phyloP scores from a whole-genome alignment of 2,329 filamentous ascomycete genomes.

The Apiospora marii region DNA sequence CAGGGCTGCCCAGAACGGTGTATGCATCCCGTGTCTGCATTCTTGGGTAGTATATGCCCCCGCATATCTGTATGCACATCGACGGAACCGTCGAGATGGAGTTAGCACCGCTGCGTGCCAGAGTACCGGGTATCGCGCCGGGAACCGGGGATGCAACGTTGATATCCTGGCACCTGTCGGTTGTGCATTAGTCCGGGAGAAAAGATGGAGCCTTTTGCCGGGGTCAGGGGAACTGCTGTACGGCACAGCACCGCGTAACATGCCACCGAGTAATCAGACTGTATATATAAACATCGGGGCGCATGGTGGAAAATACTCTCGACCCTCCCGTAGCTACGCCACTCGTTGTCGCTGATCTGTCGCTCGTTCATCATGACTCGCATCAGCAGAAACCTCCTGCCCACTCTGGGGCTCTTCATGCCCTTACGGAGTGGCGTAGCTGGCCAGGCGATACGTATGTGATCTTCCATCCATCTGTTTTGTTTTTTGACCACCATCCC shows the following conservation, averaged over 20 bases:
- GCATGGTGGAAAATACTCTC: neutral
- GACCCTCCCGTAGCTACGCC: neutral
- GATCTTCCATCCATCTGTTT: neutral
- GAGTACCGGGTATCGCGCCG: neutral
- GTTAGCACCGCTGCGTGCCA: neutral
- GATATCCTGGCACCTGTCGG: neutral
- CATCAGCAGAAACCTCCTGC: neutral
- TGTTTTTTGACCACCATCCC: too few relatives aligned
- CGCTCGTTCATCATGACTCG: neutral
- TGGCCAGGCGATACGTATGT: constrained; percentile 8
- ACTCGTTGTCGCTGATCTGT: neutral
- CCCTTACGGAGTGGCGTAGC: neutral
- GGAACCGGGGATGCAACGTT: neutral
- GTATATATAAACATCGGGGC: neutral
- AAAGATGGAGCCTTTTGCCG: neutral
- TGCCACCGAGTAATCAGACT: neutral
- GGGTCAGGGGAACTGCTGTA: neutral
- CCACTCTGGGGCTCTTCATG: neutral
- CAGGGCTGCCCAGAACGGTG: neutral
- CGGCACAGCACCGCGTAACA: neutral
- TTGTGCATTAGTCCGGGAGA: neutral
- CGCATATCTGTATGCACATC: neutral
- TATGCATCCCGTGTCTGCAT: neutral
- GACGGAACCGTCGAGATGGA: neutral
- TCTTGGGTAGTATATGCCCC: neutral